A percentile compares a stretch with the other conserved stretches of the same genome.
phyloP scores from a whole-genome alignment of 805 yeast species.

The Teunomyces lycoperdinae region DNA sequence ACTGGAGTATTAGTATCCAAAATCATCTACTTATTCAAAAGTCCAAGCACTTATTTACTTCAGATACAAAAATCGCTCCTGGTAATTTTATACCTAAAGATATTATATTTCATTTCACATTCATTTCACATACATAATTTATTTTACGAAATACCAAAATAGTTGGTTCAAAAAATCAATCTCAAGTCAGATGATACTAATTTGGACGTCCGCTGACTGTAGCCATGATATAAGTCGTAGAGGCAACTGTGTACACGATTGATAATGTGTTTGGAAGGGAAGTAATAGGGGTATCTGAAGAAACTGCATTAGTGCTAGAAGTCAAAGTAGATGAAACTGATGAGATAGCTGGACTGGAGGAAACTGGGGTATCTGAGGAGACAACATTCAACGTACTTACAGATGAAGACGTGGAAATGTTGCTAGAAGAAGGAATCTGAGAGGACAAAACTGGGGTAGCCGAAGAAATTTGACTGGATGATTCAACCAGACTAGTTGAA shows the following conservation, averaged over 20 bases:
- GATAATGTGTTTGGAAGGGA: neutral
- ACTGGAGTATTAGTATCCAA: too few species aligned
- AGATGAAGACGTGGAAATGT: neutral
- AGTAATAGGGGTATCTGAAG: neutral
- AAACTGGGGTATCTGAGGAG: neutral
- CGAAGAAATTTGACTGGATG: neutral
- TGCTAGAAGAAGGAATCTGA: neutral
- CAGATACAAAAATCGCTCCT: too few species aligned
- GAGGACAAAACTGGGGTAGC: neutral
- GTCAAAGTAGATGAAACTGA: neutral
- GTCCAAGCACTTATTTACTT: too few species aligned
- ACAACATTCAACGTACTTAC: too few species aligned
- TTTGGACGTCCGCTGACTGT: conserved; percentile 3
- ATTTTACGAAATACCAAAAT: neutral
- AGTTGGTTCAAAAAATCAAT: neutral
- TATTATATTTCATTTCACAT: too few species aligned
- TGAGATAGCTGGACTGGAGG: neutral
- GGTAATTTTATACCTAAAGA: too few species aligned
- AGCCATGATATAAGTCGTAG: conserved; percentile 4
- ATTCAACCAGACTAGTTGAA: neutral
- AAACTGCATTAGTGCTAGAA: neutral
- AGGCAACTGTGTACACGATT: conserved; percentile 6
- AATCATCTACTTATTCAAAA: too few species aligned
- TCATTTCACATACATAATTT: neutral
- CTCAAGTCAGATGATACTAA: neutral